Base-by-base conservation (phyloP, 2,329 filamentous ascomycete genomes). In the Phoma sp. region DNA sequence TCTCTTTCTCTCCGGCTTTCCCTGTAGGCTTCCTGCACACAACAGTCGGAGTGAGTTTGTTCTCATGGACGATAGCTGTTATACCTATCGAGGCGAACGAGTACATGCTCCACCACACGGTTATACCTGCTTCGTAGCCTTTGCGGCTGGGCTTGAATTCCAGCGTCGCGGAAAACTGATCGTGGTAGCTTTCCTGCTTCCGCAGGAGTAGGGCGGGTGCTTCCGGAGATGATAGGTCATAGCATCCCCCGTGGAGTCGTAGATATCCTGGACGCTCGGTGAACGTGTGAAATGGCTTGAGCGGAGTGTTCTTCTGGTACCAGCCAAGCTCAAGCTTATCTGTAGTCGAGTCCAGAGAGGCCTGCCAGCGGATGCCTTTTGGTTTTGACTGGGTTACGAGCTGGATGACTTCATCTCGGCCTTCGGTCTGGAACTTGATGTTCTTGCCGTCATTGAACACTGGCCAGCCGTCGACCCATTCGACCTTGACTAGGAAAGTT, bases 81-180 rank as follows among this genome's bases (percentile, higher is more conserved):
- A 82, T 69, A 0, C 80, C 80, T 2, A 82, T 72, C 31, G 74
- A 78, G 41, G 70, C 74, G 47, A 78, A 77, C 0, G 78, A 79
- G 57, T 76, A 77, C 37, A 82, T 79, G 40, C 79, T 84, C 80
- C 82, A 84, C 78, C 81, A 86, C 0, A 85, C 64, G 0, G 81
- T 80, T 0, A 80, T 72, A 0, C 84, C 84, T 0, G 84, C 83
- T 70, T 86, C 84, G 2, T 79, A 78, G 1, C 77, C 72, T 4
- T 65, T 38, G 3, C 74, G 73, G 0, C 67, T 71, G 0, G 82
- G 82, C 0, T 70, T 61, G 55, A 85, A 86, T 0, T 76, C 72
- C 12, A 86, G 64, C 2, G 68, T 74, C 0, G 76, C 78, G 22
- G 74, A 68, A 65, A 81, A 85, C 0, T 58, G 71, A 38, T 80